Conservation (phyloP, 306 rosid species). For the Lathyrus sativus region DNA sequence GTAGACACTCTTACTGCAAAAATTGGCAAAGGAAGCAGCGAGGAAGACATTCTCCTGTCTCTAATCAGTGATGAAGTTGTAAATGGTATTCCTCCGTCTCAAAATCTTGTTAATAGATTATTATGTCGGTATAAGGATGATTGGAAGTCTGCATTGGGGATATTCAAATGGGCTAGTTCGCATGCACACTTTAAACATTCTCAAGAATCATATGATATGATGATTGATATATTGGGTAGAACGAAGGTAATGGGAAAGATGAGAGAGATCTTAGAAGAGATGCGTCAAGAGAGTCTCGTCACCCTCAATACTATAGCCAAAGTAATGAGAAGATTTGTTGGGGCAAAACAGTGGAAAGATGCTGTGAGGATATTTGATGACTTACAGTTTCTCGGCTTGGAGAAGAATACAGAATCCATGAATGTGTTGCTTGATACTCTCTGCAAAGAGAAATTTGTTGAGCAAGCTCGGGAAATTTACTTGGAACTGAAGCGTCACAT, state of each 20-base stretch:
- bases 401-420: constrained; percentile 75
- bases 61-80: constrained; percentile 55
- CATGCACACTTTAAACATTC: constrained; percentile 50
- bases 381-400: constrained; percentile 62
- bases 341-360: constrained; percentile 80
- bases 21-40: constrained; percentile 52
- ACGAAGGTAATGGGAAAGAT: constrained; percentile 69
- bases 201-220: constrained; percentile 57
- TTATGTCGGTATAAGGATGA: constrained; percentile 74
- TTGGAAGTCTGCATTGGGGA: constrained; percentile 84
- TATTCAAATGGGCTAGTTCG: constrained; percentile 74
- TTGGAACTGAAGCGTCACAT: constrained; percentile 67
- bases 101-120: constrained; percentile 48
- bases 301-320: constrained; percentile 62
- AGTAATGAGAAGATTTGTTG: constrained; percentile 77
- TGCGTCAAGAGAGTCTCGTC: constrained; percentile 44
- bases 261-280: constrained; percentile 56
- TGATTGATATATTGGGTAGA: constrained; percentile 79
- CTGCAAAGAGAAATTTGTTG: constrained; percentile 75
- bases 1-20: constrained; percentile 58
- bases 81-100: constrained; percentile 46
- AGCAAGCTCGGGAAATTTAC: constrained; percentile 66
- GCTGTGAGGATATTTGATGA: constrained; percentile 75
- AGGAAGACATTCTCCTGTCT: constrained; percentile 56
- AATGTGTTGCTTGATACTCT: constrained; percentile 84